Evolutionary conservation across 2,329 filamentous ascomycete genomes (phyloP), one percentile per base, ranked within the genome.

Genomic region (Colletotrichum cordylinicola): DNA sequence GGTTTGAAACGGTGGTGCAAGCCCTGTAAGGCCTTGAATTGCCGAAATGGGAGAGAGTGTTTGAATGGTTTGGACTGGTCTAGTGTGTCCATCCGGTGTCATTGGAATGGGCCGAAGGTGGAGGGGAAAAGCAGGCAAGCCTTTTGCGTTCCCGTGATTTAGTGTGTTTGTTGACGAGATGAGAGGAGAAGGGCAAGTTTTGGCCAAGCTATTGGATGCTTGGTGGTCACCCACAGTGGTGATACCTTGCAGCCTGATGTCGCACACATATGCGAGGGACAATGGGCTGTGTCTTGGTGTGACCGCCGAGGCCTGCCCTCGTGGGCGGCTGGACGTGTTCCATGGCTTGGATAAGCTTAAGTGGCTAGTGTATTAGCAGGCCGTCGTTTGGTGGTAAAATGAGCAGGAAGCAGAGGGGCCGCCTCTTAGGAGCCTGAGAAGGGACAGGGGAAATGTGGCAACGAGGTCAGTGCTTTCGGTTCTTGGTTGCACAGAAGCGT

Each of bases 1-100:
- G 48, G 69, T 65, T 67, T 74, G 70, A 76, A 76, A 76, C 70
- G 48, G 21, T 48, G 43, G 39, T 48, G 48, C 29, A 74, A 69
- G 70, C 58, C 70, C 70, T 74, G 74, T 60, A 35, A 74, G 70
- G 65, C 39, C 74, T 69, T 74, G 58, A 65, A 18, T 76, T 69
- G 58, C 74, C 70, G 56, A 69, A 73, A 48, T 18, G 48, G 64
- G 64, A 31, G 31, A 33, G 37, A 16, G 55, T 31, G 24, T 58
- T 58, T 58, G 55, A 58, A 58, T 31, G 55, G 21, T 27, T 58
- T 58, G 33, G 33, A 64, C 35, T 37, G 37, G 43, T 35, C 24
- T 75, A 60, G 64, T n/a, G 64, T 13, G 43, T 29, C 74, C 64
- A 68, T 76, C 64, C 64, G 65, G 64, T 76, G 58, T 76, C 39